Evolutionary conservation across 2,329 filamentous ascomycete species (phyloP).

Genomic region (Acephala macrosclerotiorum): DNA sequence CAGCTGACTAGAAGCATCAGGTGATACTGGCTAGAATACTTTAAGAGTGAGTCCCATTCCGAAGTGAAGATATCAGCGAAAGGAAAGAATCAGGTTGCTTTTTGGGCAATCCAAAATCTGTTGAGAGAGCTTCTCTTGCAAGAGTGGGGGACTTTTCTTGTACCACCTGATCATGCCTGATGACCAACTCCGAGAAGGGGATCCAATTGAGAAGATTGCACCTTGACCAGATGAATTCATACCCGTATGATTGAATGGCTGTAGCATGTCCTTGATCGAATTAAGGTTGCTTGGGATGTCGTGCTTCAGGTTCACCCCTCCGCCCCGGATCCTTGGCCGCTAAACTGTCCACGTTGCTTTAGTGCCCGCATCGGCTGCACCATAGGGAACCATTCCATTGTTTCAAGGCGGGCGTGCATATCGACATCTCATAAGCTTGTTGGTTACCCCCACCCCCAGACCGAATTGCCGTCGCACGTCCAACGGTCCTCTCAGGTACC

Average conservation of each 20-base stretch:
- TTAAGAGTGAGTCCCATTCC: neutral
- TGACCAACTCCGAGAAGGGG: neutral
- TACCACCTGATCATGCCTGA: slow-evolving; percentile 4
- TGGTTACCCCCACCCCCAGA: slow-evolving; percentile 17
- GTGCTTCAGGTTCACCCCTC: neutral
- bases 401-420: slow-evolving; percentile 15
- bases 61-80: neutral
- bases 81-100: slow-evolving; percentile 7
- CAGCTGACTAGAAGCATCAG: slow-evolving; percentile 4
- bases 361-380: slow-evolving; percentile 1
- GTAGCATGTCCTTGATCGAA: slow-evolving; percentile 4
- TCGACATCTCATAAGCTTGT: slow-evolving; percentile 3
- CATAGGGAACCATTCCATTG: slow-evolving; percentile 11
- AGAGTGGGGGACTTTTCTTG: slow-evolving; percentile 8
- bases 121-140: neutral
- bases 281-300: slow-evolving; percentile 14
- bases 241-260: neutral
- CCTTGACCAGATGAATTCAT: neutral
- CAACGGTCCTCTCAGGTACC: slow-evolving; percentile 19
- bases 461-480: slow-evolving; percentile 16
- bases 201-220: slow-evolving; percentile 6
- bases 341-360: slow-evolving; percentile 18
- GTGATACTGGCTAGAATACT: neutral
- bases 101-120: neutral
- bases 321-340: slow-evolving; percentile 10